Base-by-base conservation (phyloP, 176 grass and related monocot genomes). In the Bolboschoenus planiculmis region DNA sequence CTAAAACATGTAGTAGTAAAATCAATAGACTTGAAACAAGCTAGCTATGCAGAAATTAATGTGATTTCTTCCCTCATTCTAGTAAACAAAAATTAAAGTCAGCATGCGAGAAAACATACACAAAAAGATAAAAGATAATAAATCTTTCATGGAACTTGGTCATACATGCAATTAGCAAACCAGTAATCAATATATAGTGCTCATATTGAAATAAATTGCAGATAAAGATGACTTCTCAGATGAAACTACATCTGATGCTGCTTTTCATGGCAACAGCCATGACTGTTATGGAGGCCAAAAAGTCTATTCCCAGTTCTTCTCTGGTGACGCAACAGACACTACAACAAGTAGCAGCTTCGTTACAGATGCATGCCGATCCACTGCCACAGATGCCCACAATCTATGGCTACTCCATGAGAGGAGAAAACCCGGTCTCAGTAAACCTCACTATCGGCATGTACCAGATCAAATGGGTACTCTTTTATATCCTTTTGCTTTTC, bases 371-470 rank as follows among this genome's bases (percentile, higher is more conserved):
- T 78, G 90, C 84, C 42, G 87, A 91, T 79, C 23, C 83, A 42
- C 84, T 88, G 30, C 87, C 90, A 7, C 87, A 86, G 74, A 91
- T 91, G 90, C 53, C 87, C 72, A 91, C 40, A 37, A 84, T 91
- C n/a, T 58, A 20, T 3, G 90, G 90, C 55, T 91, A 84, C 50
- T 44, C 1, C 24, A 81, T 78, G 56, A 26, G 67, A 10, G 35
- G 63, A 1, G 81, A 55, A 48, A 67, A 70, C 33, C 78, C 76
- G 10, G 83, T 86, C 23, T 58, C 89, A 40, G 84, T 86, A 50
- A 88, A 85, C 68, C 89, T 88, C 43, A 88, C 89, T 73, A 88
- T 88, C 9, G 86, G 86, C 67, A 91, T 91, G 83, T 88, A 83
- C 43, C 58, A 88, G 2, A 91, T 85, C 77, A 91, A 46, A 15